Conservation (phyloP, 805 yeast genomes). For the Myxozyma melibiosi region DNA sequence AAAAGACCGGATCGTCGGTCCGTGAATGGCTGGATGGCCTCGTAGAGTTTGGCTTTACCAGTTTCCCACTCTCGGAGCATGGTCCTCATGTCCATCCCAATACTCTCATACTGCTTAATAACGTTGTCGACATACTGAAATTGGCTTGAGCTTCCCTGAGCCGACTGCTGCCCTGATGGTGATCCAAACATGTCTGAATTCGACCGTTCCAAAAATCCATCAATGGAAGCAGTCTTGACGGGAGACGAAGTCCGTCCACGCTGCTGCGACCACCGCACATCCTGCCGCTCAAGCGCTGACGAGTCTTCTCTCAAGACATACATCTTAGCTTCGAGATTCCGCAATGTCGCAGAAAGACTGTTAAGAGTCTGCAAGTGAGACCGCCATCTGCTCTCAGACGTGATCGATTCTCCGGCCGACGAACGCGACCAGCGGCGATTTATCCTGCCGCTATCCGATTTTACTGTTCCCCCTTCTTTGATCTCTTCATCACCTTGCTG, state of each 20-base stretch:
- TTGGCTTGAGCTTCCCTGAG: neutral
- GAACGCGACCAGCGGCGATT: neutral
- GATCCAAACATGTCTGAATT: neutral
- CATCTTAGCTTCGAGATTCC: constrained; percentile 33
- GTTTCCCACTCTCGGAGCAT: constrained; percentile 31
- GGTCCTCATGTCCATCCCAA: constrained; percentile 27
- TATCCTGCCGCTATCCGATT: neutral
- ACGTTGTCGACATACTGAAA: constrained; percentile 12
- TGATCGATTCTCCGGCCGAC: neutral
- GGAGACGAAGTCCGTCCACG: neutral
- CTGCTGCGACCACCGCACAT: neutral
- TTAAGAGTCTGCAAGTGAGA: constrained; percentile 23
- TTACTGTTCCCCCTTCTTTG: neutral
- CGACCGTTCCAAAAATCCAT: constrained; percentile 15
- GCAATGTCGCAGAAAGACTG: constrained; percentile 24
- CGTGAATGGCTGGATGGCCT: constrained; percentile 5
- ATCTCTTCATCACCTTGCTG: neutral
- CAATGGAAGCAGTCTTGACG: neutral
- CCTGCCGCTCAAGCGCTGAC: constrained; percentile 14
- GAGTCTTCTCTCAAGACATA: constrained; percentile 30
- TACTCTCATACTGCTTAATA: constrained; percentile 26
- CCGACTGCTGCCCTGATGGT: neutral
- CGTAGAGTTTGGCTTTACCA: constrained; percentile 21
- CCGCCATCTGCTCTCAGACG: constrained; percentile 16
- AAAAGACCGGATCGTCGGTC: neutral